These are phyloP conservation scores for Teratosphaeria zuluensis DNA, from an alignment of 2,329 filamentous ascomycete genomes.

Conservation along the genomic window DNA sequence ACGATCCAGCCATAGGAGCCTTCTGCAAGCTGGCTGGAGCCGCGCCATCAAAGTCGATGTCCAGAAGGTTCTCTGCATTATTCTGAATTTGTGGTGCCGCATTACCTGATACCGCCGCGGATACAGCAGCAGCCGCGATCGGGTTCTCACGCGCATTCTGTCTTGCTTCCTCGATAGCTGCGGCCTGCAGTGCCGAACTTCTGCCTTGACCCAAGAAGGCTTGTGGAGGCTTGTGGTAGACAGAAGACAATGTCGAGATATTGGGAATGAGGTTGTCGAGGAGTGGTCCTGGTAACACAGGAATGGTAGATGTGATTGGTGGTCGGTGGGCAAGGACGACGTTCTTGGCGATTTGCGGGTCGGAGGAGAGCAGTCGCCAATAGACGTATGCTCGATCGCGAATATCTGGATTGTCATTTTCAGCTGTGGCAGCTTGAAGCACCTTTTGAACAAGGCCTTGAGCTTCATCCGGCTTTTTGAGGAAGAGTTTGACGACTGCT, in stretches of 20 bases:
- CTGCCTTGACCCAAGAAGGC: conserved; percentile 95
- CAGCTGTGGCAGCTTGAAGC: conserved; percentile 79
- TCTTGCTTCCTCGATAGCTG: conserved; percentile 90
- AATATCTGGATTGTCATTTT: conserved; percentile 96
- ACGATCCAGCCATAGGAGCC: conserved; percentile 41
- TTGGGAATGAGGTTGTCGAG: conserved; percentile 86
- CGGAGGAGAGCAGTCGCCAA: conserved; percentile 90
- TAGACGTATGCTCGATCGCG: conserved; percentile 96
- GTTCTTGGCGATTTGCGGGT: conserved; percentile 81
- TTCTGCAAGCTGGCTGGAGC: conserved; percentile 78
- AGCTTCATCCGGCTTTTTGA: conserved; percentile 90
- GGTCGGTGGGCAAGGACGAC: conserved; percentile 92
- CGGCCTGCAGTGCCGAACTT: conserved; percentile 86
- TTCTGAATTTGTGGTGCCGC: conserved; percentile 42
- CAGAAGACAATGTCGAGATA: conserved; percentile 87
- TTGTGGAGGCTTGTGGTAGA: conserved; percentile 97
- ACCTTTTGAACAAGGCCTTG: conserved; percentile 91
- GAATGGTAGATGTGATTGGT: conserved; percentile 88
- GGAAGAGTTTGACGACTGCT: conserved; percentile 90
- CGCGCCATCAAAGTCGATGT: conserved; percentile 91
- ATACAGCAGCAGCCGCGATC: conserved; percentile 73
- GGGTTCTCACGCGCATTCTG: conserved; percentile 90
- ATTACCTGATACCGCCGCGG: conserved; percentile 48
- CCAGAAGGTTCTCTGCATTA: conserved; percentile 89
- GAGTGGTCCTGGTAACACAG: conserved; percentile 70